Evolutionary conservation across 345 rosid species (phyloP).

Genomic region (Acer saccharum): DNA sequence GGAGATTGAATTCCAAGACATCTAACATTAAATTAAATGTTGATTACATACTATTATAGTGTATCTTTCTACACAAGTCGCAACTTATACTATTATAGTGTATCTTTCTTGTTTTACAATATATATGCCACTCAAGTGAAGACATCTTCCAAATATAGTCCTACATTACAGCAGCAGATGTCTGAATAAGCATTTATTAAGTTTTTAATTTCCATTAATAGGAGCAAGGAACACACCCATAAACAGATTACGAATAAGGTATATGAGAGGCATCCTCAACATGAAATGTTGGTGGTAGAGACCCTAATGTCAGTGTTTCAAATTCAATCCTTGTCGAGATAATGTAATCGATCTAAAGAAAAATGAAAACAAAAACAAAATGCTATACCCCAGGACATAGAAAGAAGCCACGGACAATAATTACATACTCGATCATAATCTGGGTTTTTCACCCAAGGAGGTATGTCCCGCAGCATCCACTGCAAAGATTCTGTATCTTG

Average conservation of each 20-base stretch:
- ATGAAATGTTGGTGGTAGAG: constrained; percentile 88
- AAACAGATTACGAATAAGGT: not conserved
- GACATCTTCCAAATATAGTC: not conserved
- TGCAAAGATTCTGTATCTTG: constrained; percentile 75
- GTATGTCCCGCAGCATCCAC: constrained; percentile 91
- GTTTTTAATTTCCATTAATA: not conserved
- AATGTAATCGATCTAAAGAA: constrained; percentile 84
- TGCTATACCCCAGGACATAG: not conserved
- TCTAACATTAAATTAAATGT: not conserved
- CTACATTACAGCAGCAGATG: not conserved
- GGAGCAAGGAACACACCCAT: not conserved
- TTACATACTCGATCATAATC: constrained; percentile 86
- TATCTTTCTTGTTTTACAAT: not conserved
- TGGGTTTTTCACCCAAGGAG: constrained; percentile 92
- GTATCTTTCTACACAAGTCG: not conserved
- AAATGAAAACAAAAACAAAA: constrained; percentile 16
- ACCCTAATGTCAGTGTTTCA: constrained; percentile 79
- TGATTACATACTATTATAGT: not conserved
- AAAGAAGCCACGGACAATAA: constrained; percentile 16
- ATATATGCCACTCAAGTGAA: not conserved
- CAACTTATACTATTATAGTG: not conserved
- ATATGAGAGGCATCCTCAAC: constrained; percentile 45
- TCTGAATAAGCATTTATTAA: not conserved
- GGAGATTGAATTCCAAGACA: constrained; percentile 12
- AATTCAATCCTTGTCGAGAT: constrained; percentile 92